These are phyloP conservation scores for Fagopyrum homotropicum DNA, from an alignment of 148 eudicot genomes.

Conservation along the genomic window DNA sequence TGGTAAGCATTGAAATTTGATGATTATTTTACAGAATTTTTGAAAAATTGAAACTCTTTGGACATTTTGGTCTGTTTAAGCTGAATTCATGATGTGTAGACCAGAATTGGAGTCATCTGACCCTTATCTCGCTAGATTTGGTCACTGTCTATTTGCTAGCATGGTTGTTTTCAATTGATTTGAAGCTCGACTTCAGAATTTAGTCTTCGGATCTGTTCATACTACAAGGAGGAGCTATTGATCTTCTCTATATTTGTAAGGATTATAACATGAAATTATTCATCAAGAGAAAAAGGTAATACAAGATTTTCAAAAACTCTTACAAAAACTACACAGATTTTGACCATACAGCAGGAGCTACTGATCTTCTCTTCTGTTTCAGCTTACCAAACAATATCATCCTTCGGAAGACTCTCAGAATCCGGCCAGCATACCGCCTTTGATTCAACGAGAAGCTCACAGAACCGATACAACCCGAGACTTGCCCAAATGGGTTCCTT, in stretches of 20 bases:
- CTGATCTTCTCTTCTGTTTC: slow-evolving; percentile 44
- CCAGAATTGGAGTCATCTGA: too few relatives aligned
- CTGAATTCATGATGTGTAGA: too few relatives aligned
- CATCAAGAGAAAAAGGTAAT: background rate
- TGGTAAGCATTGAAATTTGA: too few relatives aligned
- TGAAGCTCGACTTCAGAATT: too few relatives aligned
- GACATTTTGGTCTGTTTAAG: too few relatives aligned
- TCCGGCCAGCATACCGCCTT: slow-evolving; percentile 52
- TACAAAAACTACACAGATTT: background rate
- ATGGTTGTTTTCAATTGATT: too few relatives aligned
- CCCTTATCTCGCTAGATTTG: too few relatives aligned
- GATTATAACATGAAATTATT: slow-evolving; percentile 29
- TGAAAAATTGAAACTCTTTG: too few relatives aligned
- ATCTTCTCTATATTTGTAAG: background rate
- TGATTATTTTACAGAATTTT: too few relatives aligned
- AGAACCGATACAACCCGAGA: slow-evolving; percentile 62
- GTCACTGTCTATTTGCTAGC: too few relatives aligned
- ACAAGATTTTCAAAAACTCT: background rate
- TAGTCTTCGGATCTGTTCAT: too few relatives aligned
- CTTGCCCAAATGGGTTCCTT: slow-evolving; percentile 47
- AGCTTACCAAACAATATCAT: slow-evolving; percentile 48
- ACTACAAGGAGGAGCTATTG: too few relatives aligned
- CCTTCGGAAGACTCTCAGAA: slow-evolving; percentile 51
- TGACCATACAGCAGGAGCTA: slow-evolving; percentile 26
- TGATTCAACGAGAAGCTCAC: slow-evolving; percentile 60